Conservation (phyloP, 169 alveolate species). For the Toxoplasma gondii region DNA sequence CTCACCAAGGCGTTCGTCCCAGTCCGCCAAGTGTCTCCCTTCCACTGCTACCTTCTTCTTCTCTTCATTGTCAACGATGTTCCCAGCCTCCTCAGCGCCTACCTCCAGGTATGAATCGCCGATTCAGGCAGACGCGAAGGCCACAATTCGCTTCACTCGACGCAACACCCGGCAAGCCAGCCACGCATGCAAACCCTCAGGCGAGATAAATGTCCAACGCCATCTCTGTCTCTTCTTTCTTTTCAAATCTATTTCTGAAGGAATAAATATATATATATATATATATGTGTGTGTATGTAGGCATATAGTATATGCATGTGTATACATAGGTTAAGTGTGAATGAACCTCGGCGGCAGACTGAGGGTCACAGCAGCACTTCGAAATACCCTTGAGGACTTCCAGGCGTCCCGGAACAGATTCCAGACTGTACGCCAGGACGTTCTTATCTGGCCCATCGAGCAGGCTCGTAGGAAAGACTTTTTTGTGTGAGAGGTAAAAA, state of each 20-base stretch:
- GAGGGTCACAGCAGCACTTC: too few species aligned
- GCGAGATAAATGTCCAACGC: neutral
- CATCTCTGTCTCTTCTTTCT: too few species aligned
- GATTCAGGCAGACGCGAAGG: neutral
- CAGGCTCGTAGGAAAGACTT: too few species aligned
- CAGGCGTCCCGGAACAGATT: too few species aligned
- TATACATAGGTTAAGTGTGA: too few species aligned
- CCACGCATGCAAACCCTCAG: neutral
- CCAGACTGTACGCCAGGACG: too few species aligned
- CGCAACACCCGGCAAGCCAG: neutral
- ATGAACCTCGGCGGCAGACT: too few species aligned
- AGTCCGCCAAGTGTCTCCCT: slow-evolving; percentile 61
- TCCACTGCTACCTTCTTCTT: slow-evolving; percentile 70
- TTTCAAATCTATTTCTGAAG: too few species aligned
- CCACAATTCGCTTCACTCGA: neutral
- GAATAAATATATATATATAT: neutral
- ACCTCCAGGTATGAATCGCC: slow-evolving; percentile 15
- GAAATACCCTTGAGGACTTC: too few species aligned
- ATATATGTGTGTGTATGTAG: neutral
- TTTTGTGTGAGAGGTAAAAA: neutral
- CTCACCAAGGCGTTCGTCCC: slow-evolving; percentile 66
- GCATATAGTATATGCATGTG: too few species aligned
- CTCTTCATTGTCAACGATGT: slow-evolving; percentile 68
- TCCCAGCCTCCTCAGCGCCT: slow-evolving; percentile 35
- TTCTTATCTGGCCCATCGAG: too few species aligned